Evolutionary conservation across 257 asterid genomes (phyloP).

Genomic region (Verbena officinalis): DNA sequence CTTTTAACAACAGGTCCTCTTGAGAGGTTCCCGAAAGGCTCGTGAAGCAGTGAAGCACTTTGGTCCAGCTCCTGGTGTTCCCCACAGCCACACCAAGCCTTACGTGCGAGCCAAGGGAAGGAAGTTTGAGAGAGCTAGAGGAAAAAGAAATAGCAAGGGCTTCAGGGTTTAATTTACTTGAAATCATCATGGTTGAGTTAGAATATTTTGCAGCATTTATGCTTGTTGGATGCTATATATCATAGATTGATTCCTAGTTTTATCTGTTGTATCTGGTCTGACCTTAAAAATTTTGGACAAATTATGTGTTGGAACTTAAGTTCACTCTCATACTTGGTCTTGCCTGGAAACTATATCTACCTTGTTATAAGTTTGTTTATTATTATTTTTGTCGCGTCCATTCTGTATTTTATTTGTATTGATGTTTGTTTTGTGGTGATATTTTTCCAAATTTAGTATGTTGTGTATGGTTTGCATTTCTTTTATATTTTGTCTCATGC

Average conservation of each 20-base stretch:
- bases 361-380: no score
- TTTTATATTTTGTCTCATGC: no score
- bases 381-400: no score
- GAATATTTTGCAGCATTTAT: conserved; percentile 19
- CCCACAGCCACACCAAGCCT: conserved; percentile 96
- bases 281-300: not conserved
- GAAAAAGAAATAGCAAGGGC: conserved; percentile 83
- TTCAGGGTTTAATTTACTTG: conserved; percentile 56
- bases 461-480: no score
- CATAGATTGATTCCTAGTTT: conserved; percentile 26
- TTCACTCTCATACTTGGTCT: not conserved
- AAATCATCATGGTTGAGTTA: conserved; percentile 1
- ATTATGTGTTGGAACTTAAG: not conserved
- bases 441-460: no score
- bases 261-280: conserved; percentile 15
- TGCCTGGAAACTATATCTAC: not conserved
- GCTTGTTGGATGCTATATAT: conserved; percentile 21
- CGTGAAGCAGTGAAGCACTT: conserved; percentile 97
- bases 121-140: conserved; percentile 90
- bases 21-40: conserved; percentile 83
- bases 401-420: no score
- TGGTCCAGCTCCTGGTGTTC: conserved; percentile 99
- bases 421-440: no score
- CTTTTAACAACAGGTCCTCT: conserved; percentile 56
- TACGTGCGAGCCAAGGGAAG: conserved; percentile 92